Base-by-base conservation (phyloP, 768 basidiomycete species). In the Lactarius sanguifluus region DNA sequence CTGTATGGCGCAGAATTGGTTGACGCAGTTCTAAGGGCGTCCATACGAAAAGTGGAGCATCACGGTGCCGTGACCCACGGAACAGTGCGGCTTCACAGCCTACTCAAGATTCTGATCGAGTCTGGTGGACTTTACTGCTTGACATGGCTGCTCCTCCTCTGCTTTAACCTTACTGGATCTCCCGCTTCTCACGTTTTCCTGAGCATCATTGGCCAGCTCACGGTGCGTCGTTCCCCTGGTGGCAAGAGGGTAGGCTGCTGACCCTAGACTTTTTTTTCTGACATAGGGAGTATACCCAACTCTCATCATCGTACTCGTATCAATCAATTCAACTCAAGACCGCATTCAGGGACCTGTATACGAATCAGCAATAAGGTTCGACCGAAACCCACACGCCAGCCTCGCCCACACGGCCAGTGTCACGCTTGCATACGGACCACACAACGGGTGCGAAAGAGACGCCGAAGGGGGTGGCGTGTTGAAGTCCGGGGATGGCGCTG, bases 251-350 rank as follows among this genome's bases (percentile, higher is more conserved):
- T n/a, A 45, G 20, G 20, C n/a, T 45, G 36, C 47, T 52, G 16
- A 62, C 38, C 38, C 45, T n/a, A 40, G 34, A n/a, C 59, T 23
- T 34, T 30, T 30, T 15, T 38, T 57, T 10, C 52, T 45, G 52
- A n/a, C 1, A 2, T 15, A 69, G 65, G 65, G 68, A 7, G 66
- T 69, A 66, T 66, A 69, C 54, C 68, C 65, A 5, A 69, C 68
- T 1, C 52, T 69, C 2, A 69, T 69, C 52, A 66, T 69, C 50
- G 72, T 72, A 41, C 76, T 77, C 36, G 74, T 73, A 60, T 68
- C 72, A 20, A 64, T 70, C 36, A 72, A 77, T 60, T 8, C 54
- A 13, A 68, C 57, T 28, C 69, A 57, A 25, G 62, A 67, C 23
- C 60, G 25, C 23, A 20, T 18, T 15, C 60, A 52, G 56, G 56